Conservation (phyloP, 352 stramenopile genomes). For the Paralagenidium karlingii region DNA sequence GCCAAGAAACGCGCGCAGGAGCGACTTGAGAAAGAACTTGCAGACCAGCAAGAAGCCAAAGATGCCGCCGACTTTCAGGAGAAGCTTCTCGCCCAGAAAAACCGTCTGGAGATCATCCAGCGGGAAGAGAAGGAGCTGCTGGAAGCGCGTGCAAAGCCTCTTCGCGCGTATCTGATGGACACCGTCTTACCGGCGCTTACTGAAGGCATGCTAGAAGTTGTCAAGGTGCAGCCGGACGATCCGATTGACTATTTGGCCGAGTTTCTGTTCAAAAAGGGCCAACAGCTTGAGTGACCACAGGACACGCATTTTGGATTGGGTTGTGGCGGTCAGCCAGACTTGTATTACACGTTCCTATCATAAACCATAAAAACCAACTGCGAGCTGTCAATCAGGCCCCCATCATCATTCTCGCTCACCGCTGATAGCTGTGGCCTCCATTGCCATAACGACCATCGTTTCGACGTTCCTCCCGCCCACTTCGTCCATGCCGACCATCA, state of each 20-base stretch:
- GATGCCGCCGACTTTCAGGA: conserved; percentile 26
- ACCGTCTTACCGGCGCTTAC: conserved; percentile 74
- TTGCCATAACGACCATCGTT: too few relatives aligned
- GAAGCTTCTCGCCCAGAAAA: conserved; percentile 35
- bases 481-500: too few relatives aligned
- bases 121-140: conserved; percentile 71
- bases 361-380: too few relatives aligned
- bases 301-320: too few relatives aligned
- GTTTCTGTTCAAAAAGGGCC: conserved; percentile 78
- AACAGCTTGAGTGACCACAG: too few relatives aligned
- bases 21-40: conserved; percentile 12
- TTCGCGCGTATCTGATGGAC: conserved; percentile 76
- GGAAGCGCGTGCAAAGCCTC: conserved; percentile 60
- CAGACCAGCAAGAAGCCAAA: conserved; percentile 33
- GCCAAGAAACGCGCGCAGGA: conserved; percentile 37
- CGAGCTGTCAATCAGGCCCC: too few relatives aligned
- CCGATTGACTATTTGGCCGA: conserved; percentile 82
- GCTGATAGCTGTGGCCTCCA: too few relatives aligned
- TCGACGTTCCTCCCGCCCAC: too few relatives aligned
- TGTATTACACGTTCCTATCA: too few relatives aligned
- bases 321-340: too few relatives aligned
- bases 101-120: conserved; percentile 57
- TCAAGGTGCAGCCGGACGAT: conserved; percentile 74
- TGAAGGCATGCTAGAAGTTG: conserved; percentile 78
- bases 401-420: too few relatives aligned